Evolutionary conservation across 805 yeast genomes (phyloP), one percentile per base, ranked within the genome.

Genomic region (Spathaspora arborariae): DNA sequence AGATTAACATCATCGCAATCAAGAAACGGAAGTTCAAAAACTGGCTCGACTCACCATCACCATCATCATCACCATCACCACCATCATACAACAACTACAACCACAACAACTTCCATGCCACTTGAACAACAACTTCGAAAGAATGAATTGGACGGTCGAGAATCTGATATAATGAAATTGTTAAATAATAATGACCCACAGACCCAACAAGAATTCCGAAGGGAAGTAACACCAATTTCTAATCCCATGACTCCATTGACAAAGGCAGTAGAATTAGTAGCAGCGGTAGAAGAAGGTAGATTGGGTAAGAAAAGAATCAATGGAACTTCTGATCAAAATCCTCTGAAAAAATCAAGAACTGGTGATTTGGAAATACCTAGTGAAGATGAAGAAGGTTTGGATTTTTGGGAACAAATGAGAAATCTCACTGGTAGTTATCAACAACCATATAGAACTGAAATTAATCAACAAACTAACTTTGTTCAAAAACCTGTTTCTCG

Each of bases 381-480:
- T 30, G 81, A 74, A 33, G 83, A 77, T 10, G 88, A 81, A 36
- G 88, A 81, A 48, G 88, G 79, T 19, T 54, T 78, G 27, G 89
- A 83, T 58, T 84, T 83, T 57, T 84, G 88, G 85, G 90, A 84
- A 51, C 79, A 81, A 2, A 73, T 84, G 76, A 70, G 84, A 42
- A 72, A 81, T 15, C 57, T 83, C 19, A 78, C 83, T 55, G 46
- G 49, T 39, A 44, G 54, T 33, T 27, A 36, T 11, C 44, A 48
- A n/a, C n/a, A n/a, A 27, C 60, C 34, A 41, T 54, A 44, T 30
- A 18, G 11, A 3, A 42, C 43, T 22, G 46, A 42, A 22, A 45
- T 22, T 11, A 8, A 11, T 19, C 27, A 4, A 19, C 43, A 20
- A 21, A 20, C 8, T 7, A 21, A 27, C 4, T 20, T 13, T 41